Percentiles rank a stretch among this genome's conserved stretches.
phyloP scores from a whole-genome alignment of 768 basidiomycete species.

The Boletus rubropictus region DNA sequence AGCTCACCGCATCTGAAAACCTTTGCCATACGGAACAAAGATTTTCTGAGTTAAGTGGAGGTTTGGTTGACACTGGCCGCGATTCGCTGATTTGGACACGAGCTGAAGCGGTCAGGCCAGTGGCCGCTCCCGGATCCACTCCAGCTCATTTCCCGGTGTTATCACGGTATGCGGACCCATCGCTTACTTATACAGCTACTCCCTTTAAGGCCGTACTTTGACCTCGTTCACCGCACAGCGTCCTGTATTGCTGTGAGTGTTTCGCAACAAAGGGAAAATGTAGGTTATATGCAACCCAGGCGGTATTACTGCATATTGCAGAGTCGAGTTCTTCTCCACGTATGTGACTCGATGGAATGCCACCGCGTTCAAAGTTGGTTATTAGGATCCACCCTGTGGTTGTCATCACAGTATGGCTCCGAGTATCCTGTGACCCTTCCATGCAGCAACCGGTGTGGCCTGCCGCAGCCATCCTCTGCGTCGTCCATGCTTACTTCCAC shows the following conservation, averaged over 20 bases:
- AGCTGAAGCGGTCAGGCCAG: not conserved
- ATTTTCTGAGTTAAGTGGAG: not conserved
- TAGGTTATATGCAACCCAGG: not conserved
- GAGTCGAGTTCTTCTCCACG: not conserved
- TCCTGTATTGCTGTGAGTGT: not conserved
- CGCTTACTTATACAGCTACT: slow-evolving; percentile 1
- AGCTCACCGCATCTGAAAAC: not conserved
- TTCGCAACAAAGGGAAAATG: not conserved
- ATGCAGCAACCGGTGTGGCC: not conserved
- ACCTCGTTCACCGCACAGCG: not conserved
- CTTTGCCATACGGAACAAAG: not conserved
- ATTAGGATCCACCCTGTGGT: slow-evolving; percentile 20
- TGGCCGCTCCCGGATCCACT: not conserved
- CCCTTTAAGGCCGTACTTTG: not conserved
- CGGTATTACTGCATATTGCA: not conserved
- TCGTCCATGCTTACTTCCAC: slow-evolving; percentile 13
- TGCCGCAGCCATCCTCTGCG: slow-evolving; percentile 12
- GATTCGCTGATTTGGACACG: not conserved
- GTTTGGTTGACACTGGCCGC: not conserved
- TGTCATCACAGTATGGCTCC: not conserved
- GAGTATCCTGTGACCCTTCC: not conserved
- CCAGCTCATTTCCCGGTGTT: not conserved
- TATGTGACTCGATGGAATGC: not conserved
- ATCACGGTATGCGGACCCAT: not conserved
- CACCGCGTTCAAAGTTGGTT: slow-evolving; percentile 1